Percentiles rank a stretch among this genome's conserved stretches.
phyloP scores from a whole-genome alignment of 257 asterid species.

The Gentiana straminea region DNA sequence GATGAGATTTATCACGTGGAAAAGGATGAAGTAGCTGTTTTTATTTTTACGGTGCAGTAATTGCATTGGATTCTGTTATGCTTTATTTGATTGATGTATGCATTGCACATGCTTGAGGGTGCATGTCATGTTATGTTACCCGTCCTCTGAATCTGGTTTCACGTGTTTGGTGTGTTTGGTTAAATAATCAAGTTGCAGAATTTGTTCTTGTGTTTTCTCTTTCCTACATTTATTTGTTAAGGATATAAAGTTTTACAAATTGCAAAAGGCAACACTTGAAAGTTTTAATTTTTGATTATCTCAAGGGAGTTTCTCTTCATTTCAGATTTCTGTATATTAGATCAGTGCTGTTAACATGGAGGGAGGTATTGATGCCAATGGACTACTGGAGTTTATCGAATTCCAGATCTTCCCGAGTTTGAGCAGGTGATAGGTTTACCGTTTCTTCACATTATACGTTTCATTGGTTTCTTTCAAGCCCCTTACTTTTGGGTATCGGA shows the following conservation, averaged over 20 bases:
- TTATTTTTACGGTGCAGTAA: not conserved
- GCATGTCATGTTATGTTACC: not conserved
- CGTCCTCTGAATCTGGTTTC: not conserved
- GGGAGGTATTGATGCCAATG: slow-evolving; percentile 30
- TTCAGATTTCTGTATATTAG: slow-evolving; percentile 16
- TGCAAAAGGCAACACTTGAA: not conserved
- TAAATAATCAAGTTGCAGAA: slow-evolving; percentile 4
- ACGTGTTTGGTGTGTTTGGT: slow-evolving; percentile 8
- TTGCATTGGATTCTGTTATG: not conserved
- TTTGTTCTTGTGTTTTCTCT: slow-evolving; percentile 11
- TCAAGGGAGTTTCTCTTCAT: not conserved
- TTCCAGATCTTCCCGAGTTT: slow-evolving; percentile 57
- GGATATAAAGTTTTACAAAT: not conserved
- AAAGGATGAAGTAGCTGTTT: not conserved
- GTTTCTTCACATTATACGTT: too few species aligned
- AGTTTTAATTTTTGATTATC: not conserved
- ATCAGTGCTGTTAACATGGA: slow-evolving; percentile 41
- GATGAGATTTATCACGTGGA: not conserved
- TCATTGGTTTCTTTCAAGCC: not conserved
- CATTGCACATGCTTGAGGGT: not conserved
- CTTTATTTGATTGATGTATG: not conserved
- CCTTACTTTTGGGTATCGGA: not conserved
- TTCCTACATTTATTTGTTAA: not conserved
- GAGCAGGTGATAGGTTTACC: slow-evolving; percentile 41
- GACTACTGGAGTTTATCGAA: slow-evolving; percentile 54